These are phyloP conservation scores for Phytophthora quininea DNA, from an alignment of 352 stramenopile genomes.

Conservation along the genomic window DNA sequence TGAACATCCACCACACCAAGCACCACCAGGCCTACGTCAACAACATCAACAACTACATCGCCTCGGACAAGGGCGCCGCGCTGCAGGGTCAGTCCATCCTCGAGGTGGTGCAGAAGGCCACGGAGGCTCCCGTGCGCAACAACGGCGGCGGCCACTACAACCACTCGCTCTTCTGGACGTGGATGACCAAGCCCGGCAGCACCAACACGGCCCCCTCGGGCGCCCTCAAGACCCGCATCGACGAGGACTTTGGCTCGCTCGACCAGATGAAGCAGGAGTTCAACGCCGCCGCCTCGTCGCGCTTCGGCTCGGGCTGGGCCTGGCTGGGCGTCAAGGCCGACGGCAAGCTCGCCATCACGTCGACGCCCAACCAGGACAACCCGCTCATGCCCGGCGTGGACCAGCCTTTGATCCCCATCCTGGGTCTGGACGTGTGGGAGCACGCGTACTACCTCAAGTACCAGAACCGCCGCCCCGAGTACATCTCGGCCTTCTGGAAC, in stretches of 20 bases:
- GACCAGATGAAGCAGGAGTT: constrained; percentile 92
- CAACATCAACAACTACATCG: constrained; percentile 92
- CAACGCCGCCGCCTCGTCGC: constrained; percentile 81
- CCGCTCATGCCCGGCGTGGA: constrained; percentile 84
- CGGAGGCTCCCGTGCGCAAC: constrained; percentile 80
- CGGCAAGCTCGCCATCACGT: constrained; percentile 94
- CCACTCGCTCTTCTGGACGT: constrained; percentile 94
- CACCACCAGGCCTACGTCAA: constrained; percentile 92
- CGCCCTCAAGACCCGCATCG: constrained; percentile 83
- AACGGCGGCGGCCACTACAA: constrained; percentile 89
- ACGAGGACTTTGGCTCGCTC: constrained; percentile 91
- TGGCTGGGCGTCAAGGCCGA: constrained; percentile 90
- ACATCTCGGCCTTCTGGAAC: constrained; percentile 98
- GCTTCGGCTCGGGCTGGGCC: constrained; percentile 92
- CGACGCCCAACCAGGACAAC: constrained; percentile 96
- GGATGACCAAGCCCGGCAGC: constrained; percentile 82
- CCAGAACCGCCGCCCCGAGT: constrained; percentile 96
- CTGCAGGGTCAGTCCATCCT: constrained; percentile 85
- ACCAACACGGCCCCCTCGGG: constrained; percentile 82
- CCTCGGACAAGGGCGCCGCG: constrained; percentile 67
- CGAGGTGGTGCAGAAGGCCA: constrained; percentile 76
- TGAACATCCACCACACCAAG: constrained; percentile 94
- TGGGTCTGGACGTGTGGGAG: constrained; percentile 96
- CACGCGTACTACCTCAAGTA: constrained; percentile 98
- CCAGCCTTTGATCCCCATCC: constrained; percentile 90